Conservation (phyloP, 192 early-diverging fungal genomes). For the Backusella mclennaniae region DNA sequence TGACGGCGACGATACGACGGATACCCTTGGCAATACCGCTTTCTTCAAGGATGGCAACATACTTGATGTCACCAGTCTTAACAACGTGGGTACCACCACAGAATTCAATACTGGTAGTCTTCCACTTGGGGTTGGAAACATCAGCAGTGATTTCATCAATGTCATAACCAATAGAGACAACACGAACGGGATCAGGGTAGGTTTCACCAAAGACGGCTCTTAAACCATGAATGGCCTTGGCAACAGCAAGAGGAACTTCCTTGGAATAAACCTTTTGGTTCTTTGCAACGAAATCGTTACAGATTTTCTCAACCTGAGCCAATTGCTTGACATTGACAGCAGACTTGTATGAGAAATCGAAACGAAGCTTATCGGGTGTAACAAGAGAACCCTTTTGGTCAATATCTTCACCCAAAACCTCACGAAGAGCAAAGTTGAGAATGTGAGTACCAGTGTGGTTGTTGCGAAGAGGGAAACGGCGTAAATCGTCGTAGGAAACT, state of each 20-base stretch:
- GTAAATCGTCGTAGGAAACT: slow-evolving; percentile 84
- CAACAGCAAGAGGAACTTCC: slow-evolving; percentile 81
- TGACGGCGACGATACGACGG: slow-evolving; percentile 91
- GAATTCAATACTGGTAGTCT: slow-evolving; percentile 86
- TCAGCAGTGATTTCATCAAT: slow-evolving; percentile 83
- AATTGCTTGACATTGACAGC: slow-evolving; percentile 68
- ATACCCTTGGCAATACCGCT: slow-evolving; percentile 93
- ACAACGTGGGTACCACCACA: slow-evolving; percentile 98
- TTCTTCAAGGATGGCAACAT: slow-evolving; percentile 87
- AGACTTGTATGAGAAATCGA: slow-evolving; percentile 87
- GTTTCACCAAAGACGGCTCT: slow-evolving; percentile 97
- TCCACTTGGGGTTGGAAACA: slow-evolving; percentile 81
- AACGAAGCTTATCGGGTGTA: slow-evolving; percentile 93
- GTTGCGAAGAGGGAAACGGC: slow-evolving; percentile 87
- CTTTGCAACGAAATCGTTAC: slow-evolving; percentile 72
- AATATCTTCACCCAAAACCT: slow-evolving; percentile 72
- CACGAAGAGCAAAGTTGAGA: slow-evolving; percentile 91
- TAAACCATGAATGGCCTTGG: slow-evolving; percentile 86
- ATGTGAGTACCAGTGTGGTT: slow-evolving; percentile 98
- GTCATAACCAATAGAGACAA: slow-evolving; percentile 89
- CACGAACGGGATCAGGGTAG: slow-evolving; percentile 97
- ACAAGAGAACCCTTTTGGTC: slow-evolving; percentile 98
- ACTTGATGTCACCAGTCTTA: slow-evolving; percentile 87
- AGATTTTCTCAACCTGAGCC: slow-evolving; percentile 71
- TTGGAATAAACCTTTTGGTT: slow-evolving; percentile 77